Evolutionary conservation across 2,329 filamentous ascomycete species (phyloP).

Genomic region (Venturia nashicola): DNA sequence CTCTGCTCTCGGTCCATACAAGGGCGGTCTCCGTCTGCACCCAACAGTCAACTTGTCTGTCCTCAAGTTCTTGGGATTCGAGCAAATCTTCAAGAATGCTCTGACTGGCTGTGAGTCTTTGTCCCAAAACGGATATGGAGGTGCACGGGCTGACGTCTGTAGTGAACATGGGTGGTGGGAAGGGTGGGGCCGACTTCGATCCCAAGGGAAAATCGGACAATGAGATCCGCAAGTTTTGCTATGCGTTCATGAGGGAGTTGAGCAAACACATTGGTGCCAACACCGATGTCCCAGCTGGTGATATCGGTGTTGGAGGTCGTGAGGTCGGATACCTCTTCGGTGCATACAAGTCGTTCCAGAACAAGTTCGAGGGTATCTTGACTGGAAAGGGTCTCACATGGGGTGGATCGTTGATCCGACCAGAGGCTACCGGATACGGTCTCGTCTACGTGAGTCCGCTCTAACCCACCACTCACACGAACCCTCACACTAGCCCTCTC

Average conservation of each 20-base stretch:
- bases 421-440: constrained; percentile 94
- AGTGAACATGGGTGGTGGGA: constrained; percentile 93
- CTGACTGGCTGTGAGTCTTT: constrained; percentile 69
- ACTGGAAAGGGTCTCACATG: constrained; percentile 88
- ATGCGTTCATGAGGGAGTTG: constrained; percentile 90
- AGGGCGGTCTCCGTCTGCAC: constrained; percentile 92
- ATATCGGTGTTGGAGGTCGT: constrained; percentile 85
- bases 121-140: background rate
- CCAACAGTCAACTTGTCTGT: constrained; percentile 66
- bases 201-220: constrained; percentile 97
- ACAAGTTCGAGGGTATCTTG: constrained; percentile 90
- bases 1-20: constrained; percentile 93
- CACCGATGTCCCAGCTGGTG: constrained; percentile 91
- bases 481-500: too few species aligned
- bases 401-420: constrained; percentile 89
- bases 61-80: constrained; percentile 96
- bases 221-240: constrained; percentile 96
- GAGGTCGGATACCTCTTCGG: constrained; percentile 96
- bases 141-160: background rate
- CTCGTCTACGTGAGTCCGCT: constrained; percentile 71
- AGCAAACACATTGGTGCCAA: constrained; percentile 92
- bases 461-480: too few species aligned
- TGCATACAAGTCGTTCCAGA: constrained; percentile 76
- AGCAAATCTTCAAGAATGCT: constrained; percentile 99
- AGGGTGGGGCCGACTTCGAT: constrained; percentile 97